These are phyloP conservation scores for Adansonia grandidieri DNA, from an alignment of 441 rosid species.

Conservation along the genomic window DNA sequence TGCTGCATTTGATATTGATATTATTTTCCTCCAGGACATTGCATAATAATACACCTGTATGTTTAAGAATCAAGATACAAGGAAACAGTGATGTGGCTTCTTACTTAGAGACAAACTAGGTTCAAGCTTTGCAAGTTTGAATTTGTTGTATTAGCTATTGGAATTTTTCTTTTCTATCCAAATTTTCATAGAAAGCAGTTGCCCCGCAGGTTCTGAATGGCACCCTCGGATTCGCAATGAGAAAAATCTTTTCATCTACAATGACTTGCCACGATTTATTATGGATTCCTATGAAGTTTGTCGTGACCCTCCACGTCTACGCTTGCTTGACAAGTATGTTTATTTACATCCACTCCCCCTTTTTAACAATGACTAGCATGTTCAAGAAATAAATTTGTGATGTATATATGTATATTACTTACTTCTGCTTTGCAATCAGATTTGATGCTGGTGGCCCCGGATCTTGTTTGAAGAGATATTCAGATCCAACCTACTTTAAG, in stretches of 20 bases:
- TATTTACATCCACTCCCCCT: conserved; percentile 19
- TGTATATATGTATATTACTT: neutral
- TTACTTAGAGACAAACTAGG: neutral
- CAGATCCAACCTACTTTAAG: conserved; percentile 86
- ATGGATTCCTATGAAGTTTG: conserved; percentile 93
- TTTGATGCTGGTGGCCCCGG: conserved; percentile 88
- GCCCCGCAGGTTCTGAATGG: conserved; percentile 82
- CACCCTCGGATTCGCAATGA: conserved; percentile 65
- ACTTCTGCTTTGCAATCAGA: conserved; percentile 48
- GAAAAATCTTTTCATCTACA: conserved; percentile 72
- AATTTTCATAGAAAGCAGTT: conserved; percentile 46
- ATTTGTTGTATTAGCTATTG: neutral
- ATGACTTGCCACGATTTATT: conserved; percentile 75
- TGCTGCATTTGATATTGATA: neutral
- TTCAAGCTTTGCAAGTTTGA: conserved; percentile 4
- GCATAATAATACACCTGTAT: neutral
- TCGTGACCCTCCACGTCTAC: conserved; percentile 76
- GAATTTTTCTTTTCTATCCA: conserved; percentile 23
- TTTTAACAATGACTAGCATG: conserved; percentile 2
- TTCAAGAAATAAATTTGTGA: conserved; percentile 18
- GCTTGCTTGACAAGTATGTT: conserved; percentile 85
- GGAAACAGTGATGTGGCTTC: neutral
- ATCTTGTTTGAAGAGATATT: conserved; percentile 89
- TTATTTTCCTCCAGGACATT: neutral
- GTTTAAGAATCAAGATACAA: neutral